Conservation (phyloP, 495 filamentous ascomycete species). For the Cladorrhinum samala region DNA sequence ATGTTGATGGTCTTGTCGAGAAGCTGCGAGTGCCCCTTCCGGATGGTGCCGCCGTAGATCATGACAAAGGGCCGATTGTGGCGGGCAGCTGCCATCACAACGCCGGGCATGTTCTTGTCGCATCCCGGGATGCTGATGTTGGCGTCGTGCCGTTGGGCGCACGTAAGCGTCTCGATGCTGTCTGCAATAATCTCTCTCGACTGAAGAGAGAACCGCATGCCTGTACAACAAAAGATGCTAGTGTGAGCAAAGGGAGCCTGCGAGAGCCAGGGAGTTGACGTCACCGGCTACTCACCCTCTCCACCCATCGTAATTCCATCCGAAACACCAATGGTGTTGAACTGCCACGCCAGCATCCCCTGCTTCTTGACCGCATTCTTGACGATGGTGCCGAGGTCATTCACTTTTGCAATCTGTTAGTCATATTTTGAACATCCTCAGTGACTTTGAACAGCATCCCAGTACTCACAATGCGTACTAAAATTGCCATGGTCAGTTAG, state of each 20-base stretch:
- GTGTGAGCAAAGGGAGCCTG: constrained; percentile 4
- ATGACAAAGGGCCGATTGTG: constrained; percentile 79
- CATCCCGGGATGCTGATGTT: constrained; percentile 94
- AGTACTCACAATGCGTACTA: constrained; percentile 43
- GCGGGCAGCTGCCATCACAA: constrained; percentile 60
- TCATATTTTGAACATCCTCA: not conserved
- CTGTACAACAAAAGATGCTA: constrained; percentile 38
- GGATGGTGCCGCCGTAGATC: constrained; percentile 86
- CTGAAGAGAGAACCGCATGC: constrained; percentile 96
- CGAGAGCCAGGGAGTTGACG: not conserved
- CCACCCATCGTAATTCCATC: constrained; percentile 97
- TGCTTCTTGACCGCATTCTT: constrained; percentile 76
- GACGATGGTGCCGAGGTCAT: constrained; percentile 83
- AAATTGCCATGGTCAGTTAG: constrained; percentile 5
- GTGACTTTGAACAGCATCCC: not conserved
- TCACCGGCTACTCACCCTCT: constrained; percentile 55
- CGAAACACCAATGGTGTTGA: constrained; percentile 88
- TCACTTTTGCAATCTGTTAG: constrained; percentile 45
- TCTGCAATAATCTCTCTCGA: constrained; percentile 93
- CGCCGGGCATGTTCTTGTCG: constrained; percentile 98
- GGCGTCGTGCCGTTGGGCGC: constrained; percentile 83
- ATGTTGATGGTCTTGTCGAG: constrained; percentile 83
- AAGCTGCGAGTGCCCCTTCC: constrained; percentile 73
- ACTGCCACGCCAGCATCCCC: constrained; percentile 87
- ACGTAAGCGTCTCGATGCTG: constrained; percentile 87